Conservation (phyloP, 1,139 yeast genomes). For the Scheffersomyces stambukii region DNA sequence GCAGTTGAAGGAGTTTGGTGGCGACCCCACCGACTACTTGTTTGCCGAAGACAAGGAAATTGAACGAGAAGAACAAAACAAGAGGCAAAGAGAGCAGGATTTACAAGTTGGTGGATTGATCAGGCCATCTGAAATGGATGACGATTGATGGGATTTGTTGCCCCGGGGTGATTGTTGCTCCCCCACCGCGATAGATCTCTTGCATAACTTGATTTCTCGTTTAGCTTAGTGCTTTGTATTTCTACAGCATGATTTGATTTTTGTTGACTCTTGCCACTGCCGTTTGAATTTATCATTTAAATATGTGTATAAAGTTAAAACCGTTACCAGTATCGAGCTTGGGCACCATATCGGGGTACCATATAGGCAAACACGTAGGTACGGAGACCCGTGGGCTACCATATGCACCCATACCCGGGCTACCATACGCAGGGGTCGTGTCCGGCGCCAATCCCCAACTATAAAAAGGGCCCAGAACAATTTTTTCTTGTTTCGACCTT, state of each 20-base stretch:
- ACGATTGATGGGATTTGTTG: slow-evolving; percentile 16
- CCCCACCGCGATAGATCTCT: background rate
- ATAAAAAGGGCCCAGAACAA: slow-evolving; percentile 1
- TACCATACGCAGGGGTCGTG: too few species aligned
- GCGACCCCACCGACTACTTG: slow-evolving; percentile 87
- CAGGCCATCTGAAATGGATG: slow-evolving; percentile 96
- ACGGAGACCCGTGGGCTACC: too few species aligned
- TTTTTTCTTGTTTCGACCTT: slow-evolving; percentile 8
- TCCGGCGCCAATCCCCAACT: background rate
- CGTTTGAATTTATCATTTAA: background rate
- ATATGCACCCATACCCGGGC: too few species aligned
- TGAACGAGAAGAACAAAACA: slow-evolving; percentile 66
- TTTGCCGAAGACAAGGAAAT: slow-evolving; percentile 91
- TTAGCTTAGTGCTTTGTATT: slow-evolving; percentile 1
- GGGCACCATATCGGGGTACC: too few species aligned
- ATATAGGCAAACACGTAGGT: too few species aligned
- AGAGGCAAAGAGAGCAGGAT: slow-evolving; percentile 74
- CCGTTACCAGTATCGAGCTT: too few species aligned
- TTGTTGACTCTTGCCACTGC: background rate
- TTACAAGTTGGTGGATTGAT: slow-evolving; percentile 88
- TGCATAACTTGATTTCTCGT: background rate
- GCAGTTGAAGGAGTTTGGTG: slow-evolving; percentile 93
- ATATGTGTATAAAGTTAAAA: too few species aligned
- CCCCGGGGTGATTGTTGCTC: background rate
- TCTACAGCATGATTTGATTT: background rate